Conservation (phyloP, 768 basidiomycete species). For the Pulveroboletus sp. region DNA sequence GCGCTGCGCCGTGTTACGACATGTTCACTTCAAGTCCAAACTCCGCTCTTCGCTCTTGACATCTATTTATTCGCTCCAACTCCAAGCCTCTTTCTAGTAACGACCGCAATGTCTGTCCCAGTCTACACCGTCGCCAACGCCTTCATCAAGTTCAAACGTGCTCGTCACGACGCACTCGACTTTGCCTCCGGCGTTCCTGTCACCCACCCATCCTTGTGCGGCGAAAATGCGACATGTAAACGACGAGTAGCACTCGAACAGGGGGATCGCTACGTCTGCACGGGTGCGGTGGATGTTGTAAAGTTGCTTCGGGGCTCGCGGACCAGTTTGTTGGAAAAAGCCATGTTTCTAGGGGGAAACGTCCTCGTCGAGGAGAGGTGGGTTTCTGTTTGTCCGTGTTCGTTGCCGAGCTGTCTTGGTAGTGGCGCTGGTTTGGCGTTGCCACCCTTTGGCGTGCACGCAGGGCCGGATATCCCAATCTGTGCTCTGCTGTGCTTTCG, state of each 20-base stretch:
- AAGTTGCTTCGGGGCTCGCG: constrained; percentile 58
- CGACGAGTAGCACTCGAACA: constrained; percentile 34
- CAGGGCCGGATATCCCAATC: no score
- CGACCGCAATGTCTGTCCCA: constrained; percentile 22
- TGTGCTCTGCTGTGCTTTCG: neutral
- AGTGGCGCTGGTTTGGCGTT: neutral
- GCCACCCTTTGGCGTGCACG: neutral
- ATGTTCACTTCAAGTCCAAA: no score
- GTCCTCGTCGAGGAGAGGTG: constrained; percentile 70
- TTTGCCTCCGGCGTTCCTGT: constrained; percentile 37
- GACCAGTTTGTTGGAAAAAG: constrained; percentile 47
- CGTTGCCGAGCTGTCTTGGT: neutral
- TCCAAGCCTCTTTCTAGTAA: constrained; percentile 21
- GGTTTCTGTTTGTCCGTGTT: constrained; percentile 26
- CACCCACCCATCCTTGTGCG: constrained; percentile 35
- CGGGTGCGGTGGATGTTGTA: constrained; percentile 58
- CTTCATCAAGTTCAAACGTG: constrained; percentile 52
- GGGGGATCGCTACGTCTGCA: constrained; percentile 52
- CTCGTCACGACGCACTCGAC: constrained; percentile 31
- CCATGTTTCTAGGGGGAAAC: constrained; percentile 50
- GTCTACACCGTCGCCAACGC: constrained; percentile 47
- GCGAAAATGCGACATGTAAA: constrained; percentile 24
- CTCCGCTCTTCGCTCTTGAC: no score
- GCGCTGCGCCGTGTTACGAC: no score
- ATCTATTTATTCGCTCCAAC: constrained; percentile 5